These are phyloP conservation scores for Erodium trifolium DNA, from an alignment of 441 rosid species.

Conservation along the genomic window DNA sequence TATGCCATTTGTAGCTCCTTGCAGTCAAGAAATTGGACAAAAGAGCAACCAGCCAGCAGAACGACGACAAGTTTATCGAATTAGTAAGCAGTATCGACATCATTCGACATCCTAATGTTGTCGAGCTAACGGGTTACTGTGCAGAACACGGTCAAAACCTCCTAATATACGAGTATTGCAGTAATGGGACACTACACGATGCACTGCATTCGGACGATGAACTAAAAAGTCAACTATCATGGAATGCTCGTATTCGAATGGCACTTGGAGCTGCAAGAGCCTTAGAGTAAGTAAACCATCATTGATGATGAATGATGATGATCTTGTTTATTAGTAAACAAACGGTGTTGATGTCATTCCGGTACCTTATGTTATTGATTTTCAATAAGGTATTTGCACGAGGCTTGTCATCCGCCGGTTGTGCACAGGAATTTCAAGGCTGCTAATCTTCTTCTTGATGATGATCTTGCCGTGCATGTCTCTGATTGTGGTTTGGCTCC, in stretches of 20 bases:
- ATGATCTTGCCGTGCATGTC: constrained; percentile 59
- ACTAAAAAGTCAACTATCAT: constrained; percentile 47
- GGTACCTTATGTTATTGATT: constrained; percentile 16
- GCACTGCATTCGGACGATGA: constrained; percentile 80
- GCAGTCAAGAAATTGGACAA: constrained; percentile 91
- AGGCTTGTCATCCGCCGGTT: constrained; percentile 79
- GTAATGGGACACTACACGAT: constrained; percentile 75
- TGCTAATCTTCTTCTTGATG: constrained; percentile 62
- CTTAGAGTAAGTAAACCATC: constrained; percentile 62
- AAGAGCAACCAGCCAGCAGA: constrained; percentile 53
- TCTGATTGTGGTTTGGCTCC: constrained; percentile 93
- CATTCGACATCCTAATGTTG: constrained; percentile 77
- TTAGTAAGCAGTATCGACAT: constrained; percentile 65
- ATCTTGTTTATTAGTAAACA: too few relatives aligned
- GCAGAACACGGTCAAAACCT: constrained; percentile 91
- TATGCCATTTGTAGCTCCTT: constrained; percentile 39
- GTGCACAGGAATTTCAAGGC: constrained; percentile 41
- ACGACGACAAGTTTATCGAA: constrained; percentile 67
- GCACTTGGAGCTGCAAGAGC: constrained; percentile 96
- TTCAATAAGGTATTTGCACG: constrained; percentile 75
- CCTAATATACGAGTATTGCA: constrained; percentile 75
- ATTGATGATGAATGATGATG: background rate
- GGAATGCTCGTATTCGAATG: constrained; percentile 72
- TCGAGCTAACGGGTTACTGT: constrained; percentile 86
- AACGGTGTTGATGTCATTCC: too few relatives aligned